These are phyloP conservation scores for Globisporangium nodosum DNA, from an alignment of 352 stramenopile species.

Conservation along the genomic window DNA sequence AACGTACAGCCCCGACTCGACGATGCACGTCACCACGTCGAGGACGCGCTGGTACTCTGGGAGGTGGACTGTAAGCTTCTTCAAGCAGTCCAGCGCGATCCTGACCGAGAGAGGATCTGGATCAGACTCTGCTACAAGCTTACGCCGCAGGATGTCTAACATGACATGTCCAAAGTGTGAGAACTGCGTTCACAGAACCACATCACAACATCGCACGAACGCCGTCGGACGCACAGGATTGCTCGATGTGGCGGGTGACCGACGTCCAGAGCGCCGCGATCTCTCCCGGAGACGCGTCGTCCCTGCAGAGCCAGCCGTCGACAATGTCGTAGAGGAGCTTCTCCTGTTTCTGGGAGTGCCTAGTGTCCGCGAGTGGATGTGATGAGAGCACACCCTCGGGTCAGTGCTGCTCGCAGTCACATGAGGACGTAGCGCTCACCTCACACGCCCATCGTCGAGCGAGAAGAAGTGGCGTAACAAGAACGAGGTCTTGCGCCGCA, in stretches of 20 bases:
- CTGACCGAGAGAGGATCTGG: conserved; percentile 45
- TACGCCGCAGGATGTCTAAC: conserved; percentile 55
- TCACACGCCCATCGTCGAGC: conserved; percentile 23
- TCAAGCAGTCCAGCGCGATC: conserved; percentile 71
- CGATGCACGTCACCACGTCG: conserved; percentile 37
- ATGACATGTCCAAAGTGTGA: background rate
- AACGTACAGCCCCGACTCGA: conserved; percentile 47
- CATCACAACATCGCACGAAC: background rate
- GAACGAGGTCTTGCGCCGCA: conserved; percentile 63
- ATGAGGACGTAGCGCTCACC: background rate
- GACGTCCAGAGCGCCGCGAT: conserved; percentile 59
- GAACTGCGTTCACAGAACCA: background rate
- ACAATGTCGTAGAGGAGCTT: conserved; percentile 54
- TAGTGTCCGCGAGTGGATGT: background rate
- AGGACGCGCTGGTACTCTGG: conserved; percentile 61
- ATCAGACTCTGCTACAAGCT: conserved; percentile 33
- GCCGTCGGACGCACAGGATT: conserved; percentile 35
- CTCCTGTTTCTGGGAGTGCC: conserved; percentile 21
- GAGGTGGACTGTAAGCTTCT: conserved; percentile 42
- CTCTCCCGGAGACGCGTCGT: conserved; percentile 30
- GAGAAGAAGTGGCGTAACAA: conserved; percentile 69
- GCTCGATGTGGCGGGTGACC: conserved; percentile 56
- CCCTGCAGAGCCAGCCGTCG: conserved; percentile 52
- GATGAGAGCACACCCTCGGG: too few relatives aligned
- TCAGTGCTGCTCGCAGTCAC: background rate